Evolutionary conservation across 371 early-diverging fungal genomes (phyloP).

Genomic region (Mucor indicus): DNA sequence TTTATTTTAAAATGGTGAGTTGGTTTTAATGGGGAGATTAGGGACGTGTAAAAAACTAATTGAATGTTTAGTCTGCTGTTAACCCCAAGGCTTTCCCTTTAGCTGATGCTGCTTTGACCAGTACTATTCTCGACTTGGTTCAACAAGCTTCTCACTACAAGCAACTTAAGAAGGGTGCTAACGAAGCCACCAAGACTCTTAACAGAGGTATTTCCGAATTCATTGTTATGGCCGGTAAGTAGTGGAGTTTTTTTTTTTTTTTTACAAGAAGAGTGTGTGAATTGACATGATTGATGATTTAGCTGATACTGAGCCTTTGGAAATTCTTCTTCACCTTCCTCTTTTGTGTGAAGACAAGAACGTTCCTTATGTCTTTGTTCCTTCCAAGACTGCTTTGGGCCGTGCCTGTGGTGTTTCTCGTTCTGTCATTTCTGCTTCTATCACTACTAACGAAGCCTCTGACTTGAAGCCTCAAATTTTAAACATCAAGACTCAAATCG

Average conservation of each 20-base stretch:
- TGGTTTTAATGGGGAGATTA: too few relatives aligned
- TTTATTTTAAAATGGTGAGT: too few relatives aligned
- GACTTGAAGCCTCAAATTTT: constrained; percentile 92
- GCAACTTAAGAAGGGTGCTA: constrained; percentile 99
- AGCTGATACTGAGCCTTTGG: constrained; percentile 97
- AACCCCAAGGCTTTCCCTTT: constrained; percentile 91
- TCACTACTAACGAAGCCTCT: constrained; percentile 96
- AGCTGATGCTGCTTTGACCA: constrained; percentile 89
- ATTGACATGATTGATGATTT: background rate
- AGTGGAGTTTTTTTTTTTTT: background rate
- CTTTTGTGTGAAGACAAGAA: constrained; percentile 99
- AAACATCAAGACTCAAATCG: constrained; percentile 89
- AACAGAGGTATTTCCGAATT: constrained; percentile 99
- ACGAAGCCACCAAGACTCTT: constrained; percentile 99
- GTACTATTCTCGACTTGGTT: constrained; percentile 93
- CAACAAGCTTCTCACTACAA: constrained; percentile 98
- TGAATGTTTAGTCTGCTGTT: constrained; percentile 22
- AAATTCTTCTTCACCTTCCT: constrained; percentile 96
- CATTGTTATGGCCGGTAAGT: constrained; percentile 91
- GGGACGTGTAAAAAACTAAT: too few relatives aligned
- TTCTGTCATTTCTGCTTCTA: constrained; percentile 89
- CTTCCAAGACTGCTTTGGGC: constrained; percentile 96
- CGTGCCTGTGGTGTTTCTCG: constrained; percentile 98
- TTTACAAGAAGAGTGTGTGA: background rate
- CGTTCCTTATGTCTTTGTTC: constrained; percentile 97